Base-by-base conservation (phyloP, 257 asterid species). In the Nemophila menziesii region DNA sequence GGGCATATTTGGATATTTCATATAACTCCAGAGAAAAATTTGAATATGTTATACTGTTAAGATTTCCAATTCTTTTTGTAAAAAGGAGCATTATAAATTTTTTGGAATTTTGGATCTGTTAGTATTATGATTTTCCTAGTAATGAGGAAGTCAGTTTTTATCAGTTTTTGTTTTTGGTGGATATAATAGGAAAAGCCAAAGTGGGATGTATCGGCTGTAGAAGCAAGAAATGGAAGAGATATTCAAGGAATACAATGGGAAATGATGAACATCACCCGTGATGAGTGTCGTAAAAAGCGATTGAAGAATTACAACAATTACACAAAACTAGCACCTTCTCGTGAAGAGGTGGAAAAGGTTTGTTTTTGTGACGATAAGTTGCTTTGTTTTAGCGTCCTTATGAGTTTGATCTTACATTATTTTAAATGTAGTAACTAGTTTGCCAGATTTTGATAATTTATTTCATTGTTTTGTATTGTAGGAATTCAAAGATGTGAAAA, bases 231-330 rank as follows among this genome's bases (percentile, higher is more conserved):
- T 46, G 98, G 98, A 16, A 89, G 84, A 71, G 98, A 89, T 68
- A 80, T 84, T 16, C 98, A 89, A 64, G 98, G 98, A 46, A 84
- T 89, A 49, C 98, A 93, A 1, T 89, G 95, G 98, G 95, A 78
- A 58, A 72, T 90, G 58, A 76, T 84, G 42, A 76, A 70, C 56
- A 72, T 73, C 37, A 73, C 94, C 8, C 69, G 95, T 54, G 87
- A 74, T 20, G 61, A 72, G 67, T 89, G 79, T 46, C 81, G 98
- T 5, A 72, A 78, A 51, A 60, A 77, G 16, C 67, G 98, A 36
- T 64, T 89, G 72, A 68, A 74, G 78, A 80, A 75, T 43, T 89
- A 89, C 73, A 80, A 72, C 65, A 89, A 84, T 51, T 84, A 75
- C 39, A 94, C 75, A 54, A 71, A 43, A 53, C 72, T 84, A 43